Percentiles rank a stretch among this genome's conserved stretches.
Conservation (phyloP, 2,329 filamentous ascomycete species). For the Scopulariopsis brevicaulis region DNA sequence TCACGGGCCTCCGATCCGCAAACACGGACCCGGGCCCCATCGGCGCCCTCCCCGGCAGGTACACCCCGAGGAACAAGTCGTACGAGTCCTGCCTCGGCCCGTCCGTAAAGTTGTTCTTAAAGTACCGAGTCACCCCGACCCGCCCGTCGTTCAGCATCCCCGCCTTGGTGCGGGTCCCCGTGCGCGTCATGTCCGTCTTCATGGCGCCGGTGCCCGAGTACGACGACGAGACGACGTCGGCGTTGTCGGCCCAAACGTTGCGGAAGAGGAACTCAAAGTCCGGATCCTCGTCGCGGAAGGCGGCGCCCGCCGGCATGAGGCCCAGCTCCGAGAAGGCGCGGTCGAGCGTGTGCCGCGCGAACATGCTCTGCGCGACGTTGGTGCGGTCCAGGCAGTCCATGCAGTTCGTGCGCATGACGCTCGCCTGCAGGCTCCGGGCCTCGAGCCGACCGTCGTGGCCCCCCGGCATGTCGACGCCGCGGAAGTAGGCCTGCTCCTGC, state of each 20-base stretch:
- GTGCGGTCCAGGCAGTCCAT: conserved; percentile 99
- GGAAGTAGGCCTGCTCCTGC: conserved; percentile 78
- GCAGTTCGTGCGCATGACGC: conserved; percentile 93
- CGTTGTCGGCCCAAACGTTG: conserved; percentile 97
- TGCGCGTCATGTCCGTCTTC: conserved; percentile 97
- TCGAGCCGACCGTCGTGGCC: conserved; percentile 62
- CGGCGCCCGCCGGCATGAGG: conserved; percentile 63
- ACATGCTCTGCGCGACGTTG: conserved; percentile 96
- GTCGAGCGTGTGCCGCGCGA: conserved; percentile 79
- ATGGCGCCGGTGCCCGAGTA: conserved; percentile 95
- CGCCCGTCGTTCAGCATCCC: conserved; percentile 79
- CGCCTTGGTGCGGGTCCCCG: conserved; percentile 73
- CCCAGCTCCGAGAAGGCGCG: conserved; percentile 81
- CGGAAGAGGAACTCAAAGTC: conserved; percentile 87
- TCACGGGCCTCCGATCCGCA: conserved; percentile 69
- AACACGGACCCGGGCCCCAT: conserved; percentile 68
- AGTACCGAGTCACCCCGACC: conserved; percentile 81
- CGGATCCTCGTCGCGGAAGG: conserved; percentile 63
- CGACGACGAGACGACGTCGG: conserved; percentile 82
- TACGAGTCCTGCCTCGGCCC: conserved; percentile 92
- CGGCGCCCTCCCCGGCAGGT: conserved; percentile 61
- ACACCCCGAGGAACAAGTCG: conserved; percentile 83
- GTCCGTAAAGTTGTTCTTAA: conserved; percentile 88
- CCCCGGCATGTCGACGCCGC: conserved; percentile 75
- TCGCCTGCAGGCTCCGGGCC: conserved; percentile 69